phyloP scores from a whole-genome alignment of 192 early-diverging fungal genomes.

The Kappamyces sp. region DNA sequence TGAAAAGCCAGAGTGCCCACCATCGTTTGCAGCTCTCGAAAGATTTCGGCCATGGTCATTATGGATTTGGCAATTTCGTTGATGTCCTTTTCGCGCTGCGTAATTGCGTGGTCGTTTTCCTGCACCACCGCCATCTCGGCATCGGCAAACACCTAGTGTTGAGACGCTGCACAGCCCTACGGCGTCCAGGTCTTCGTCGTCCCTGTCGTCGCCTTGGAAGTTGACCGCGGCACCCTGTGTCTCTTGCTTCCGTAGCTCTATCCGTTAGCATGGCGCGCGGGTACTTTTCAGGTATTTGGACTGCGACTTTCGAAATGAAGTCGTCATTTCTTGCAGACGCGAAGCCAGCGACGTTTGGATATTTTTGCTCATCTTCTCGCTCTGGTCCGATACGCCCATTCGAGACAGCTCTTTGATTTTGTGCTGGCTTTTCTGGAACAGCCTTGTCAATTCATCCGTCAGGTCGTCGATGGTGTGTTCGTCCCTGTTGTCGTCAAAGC shows the following conservation, averaged over 20 bases:
- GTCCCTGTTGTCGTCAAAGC: conserved; percentile 80
- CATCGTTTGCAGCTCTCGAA: conserved; percentile 89
- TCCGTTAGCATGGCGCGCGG: background rate
- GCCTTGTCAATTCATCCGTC: conserved; percentile 79
- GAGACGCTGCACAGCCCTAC: conserved; percentile 22
- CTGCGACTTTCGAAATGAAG: conserved; percentile 79
- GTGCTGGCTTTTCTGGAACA: conserved; percentile 75
- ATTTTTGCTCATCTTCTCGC: conserved; percentile 70
- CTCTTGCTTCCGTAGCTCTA: conserved; percentile 40
- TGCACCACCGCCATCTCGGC: conserved; percentile 72
- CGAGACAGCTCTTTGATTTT: conserved; percentile 69
- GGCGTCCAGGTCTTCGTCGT: conserved; percentile 36
- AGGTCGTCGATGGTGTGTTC: conserved; percentile 70
- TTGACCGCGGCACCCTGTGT: conserved; percentile 17
- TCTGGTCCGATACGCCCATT: conserved; percentile 34
- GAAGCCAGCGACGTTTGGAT: conserved; percentile 85
- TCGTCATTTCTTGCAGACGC: conserved; percentile 81
- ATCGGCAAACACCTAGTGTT: conserved; percentile 71
- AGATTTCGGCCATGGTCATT: conserved; percentile 79
- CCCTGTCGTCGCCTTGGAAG: conserved; percentile 6
- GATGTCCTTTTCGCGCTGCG: conserved; percentile 86
- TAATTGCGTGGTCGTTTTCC: conserved; percentile 68
- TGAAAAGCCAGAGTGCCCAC: conserved; percentile 8
- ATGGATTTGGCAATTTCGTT: conserved; percentile 91
- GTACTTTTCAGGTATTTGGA: conserved; percentile 81